These are phyloP conservation scores for Colletotrichum sp. DNA, from an alignment of 2,329 filamentous ascomycete genomes.

Conservation along the genomic window DNA sequence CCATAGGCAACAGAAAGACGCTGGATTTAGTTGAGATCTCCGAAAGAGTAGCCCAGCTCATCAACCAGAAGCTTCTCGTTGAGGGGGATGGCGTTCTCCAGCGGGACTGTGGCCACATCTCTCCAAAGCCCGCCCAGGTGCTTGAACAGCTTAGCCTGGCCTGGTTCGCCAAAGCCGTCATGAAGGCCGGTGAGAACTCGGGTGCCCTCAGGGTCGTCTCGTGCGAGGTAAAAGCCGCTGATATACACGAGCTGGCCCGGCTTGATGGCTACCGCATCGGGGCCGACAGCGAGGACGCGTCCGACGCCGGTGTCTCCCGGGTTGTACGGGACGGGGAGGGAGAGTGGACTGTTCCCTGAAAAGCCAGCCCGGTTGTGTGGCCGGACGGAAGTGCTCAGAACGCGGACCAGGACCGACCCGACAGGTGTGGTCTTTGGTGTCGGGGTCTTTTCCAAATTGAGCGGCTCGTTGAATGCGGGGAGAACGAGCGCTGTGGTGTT, in stretches of 20 bases:
- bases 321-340: slow-evolving; percentile 34
- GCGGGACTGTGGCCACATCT: slow-evolving; percentile 32
- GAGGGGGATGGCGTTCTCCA: slow-evolving; percentile 37
- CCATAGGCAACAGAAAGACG: slow-evolving; percentile 47
- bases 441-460: not conserved
- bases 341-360: not conserved
- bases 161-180: slow-evolving; percentile 24
- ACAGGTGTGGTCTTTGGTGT: not conserved
- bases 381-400: not conserved
- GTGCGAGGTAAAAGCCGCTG: slow-evolving; percentile 30
- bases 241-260: slow-evolving; percentile 38
- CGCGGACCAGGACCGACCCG: not conserved
- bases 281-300: slow-evolving; percentile 36
- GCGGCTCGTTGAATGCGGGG: not conserved
- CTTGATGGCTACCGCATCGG: slow-evolving; percentile 33
- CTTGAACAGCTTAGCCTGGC: slow-evolving; percentile 27
- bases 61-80: slow-evolving; percentile 30
- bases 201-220: slow-evolving; percentile 30
- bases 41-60: slow-evolving; percentile 42
- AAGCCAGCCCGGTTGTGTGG: not conserved
- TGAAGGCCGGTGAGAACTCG: slow-evolving; percentile 33
- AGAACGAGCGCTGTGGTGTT: not conserved
- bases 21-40: slow-evolving; percentile 27
- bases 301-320: slow-evolving; percentile 37
- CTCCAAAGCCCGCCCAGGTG: slow-evolving; percentile 34